A percentile compares a stretch with the other conserved stretches of the same genome.
Conservation (phyloP, 2,329 filamentous ascomycete genomes). For the Botrytis medusae region DNA sequence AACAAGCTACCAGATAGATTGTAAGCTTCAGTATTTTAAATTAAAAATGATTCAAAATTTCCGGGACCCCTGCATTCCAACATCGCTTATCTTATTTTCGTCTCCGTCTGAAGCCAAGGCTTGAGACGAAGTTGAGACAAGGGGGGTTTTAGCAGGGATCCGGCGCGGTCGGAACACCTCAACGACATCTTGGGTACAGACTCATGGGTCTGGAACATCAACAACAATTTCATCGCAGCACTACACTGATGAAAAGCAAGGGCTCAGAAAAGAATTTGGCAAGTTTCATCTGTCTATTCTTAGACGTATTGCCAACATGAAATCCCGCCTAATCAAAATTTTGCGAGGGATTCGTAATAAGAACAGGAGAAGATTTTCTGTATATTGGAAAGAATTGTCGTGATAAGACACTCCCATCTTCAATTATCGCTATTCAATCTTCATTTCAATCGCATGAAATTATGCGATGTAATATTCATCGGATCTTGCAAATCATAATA, state of each 20-base stretch:
- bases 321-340: not conserved
- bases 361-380: not conserved
- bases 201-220: not conserved
- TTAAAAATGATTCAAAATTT: not conserved
- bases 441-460: not conserved
- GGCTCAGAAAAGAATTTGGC: not conserved
- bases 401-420: not conserved
- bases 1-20: slow-evolving; percentile 19
- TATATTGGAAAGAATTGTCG: too few relatives aligned
- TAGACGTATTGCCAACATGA: not conserved
- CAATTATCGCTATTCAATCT: not conserved
- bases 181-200: not conserved
- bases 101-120: not conserved
- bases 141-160: slow-evolving; percentile 9
- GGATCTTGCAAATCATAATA: slow-evolving; percentile 4
- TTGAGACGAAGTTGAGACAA: slow-evolving; percentile 23
- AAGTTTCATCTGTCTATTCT: not conserved
- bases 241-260: not conserved
- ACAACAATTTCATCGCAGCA: not conserved
- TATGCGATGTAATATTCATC: not conserved
- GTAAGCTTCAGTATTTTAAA: slow-evolving; percentile 10
- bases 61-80: not conserved
- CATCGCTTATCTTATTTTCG: slow-evolving; percentile 13
- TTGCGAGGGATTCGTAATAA: not conserved
- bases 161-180: not conserved